Conservation (phyloP, 1,139 yeast genomes). For the Kodamaea ohmeri region DNA sequence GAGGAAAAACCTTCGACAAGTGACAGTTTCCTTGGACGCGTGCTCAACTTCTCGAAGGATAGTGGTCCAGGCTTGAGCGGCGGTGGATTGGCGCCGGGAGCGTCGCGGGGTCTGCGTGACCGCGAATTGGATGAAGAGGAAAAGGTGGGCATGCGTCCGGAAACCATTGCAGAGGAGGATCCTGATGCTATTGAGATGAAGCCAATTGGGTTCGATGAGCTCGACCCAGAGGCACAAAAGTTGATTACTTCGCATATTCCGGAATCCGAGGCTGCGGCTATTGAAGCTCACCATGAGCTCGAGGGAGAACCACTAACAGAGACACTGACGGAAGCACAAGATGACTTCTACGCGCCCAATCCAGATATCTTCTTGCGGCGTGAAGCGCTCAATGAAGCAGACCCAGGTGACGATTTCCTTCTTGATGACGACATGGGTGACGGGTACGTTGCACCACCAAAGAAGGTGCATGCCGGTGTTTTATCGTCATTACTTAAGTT, state of each 20-base stretch:
- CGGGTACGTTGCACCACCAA: constrained; percentile 62
- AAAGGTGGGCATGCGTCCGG: constrained; percentile 20
- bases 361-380: constrained; percentile 42
- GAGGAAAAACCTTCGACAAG: constrained; percentile 22
- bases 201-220: constrained; percentile 32
- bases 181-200: constrained; percentile 32
- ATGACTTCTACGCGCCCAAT: constrained; percentile 41
- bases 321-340: constrained; percentile 4
- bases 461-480: constrained; percentile 77
- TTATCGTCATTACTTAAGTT: constrained; percentile 70
- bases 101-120: constrained; percentile 24
- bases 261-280: constrained; percentile 5
- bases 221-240: constrained; percentile 42
- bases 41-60: constrained; percentile 27
- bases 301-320: constrained; percentile 10
- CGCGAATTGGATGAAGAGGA: constrained; percentile 25
- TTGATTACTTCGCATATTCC: constrained; percentile 40
- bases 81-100: constrained; percentile 47
- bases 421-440: constrained; percentile 46
- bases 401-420: constrained; percentile 33
- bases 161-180: constrained; percentile 16
- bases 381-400: constrained; percentile 28
- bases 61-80: constrained; percentile 31
- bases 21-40: constrained; percentile 42
- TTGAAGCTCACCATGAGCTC: constrained; percentile 9